Percentiles rank a stretch among this genome's conserved stretches.
Conservation (phyloP, 306 rosid species). For the Trichosanthes cucumerina region DNA sequence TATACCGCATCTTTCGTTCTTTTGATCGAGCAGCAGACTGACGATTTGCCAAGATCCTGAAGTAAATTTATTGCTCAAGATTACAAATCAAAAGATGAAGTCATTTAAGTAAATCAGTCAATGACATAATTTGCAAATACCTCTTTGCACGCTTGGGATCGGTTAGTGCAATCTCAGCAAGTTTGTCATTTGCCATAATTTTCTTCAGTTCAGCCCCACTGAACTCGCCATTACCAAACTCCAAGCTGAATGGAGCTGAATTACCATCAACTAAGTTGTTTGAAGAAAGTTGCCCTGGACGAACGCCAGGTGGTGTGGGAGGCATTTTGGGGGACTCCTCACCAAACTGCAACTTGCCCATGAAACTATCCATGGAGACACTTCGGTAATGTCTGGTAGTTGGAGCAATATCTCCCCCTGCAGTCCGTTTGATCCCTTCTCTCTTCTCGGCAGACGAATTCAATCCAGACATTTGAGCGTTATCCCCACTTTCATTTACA, state of each 20-base stretch:
- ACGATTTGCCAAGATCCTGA: slow-evolving; percentile 86
- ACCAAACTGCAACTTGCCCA: slow-evolving; percentile 63
- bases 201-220: slow-evolving; percentile 93
- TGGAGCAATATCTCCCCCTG: slow-evolving; percentile 61
- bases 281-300: slow-evolving; percentile 47
- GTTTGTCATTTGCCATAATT: slow-evolving; percentile 92
- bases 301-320: slow-evolving; percentile 50
- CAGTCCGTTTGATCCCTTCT: slow-evolving; percentile 76
- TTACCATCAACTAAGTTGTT: slow-evolving; percentile 44
- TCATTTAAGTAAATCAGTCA: neutral
- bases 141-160: slow-evolving; percentile 97
- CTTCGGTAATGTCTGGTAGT: slow-evolving; percentile 68
- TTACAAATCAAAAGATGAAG: neutral
- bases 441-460: slow-evolving; percentile 41
- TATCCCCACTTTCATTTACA: slow-evolving; percentile 53
- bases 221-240: slow-evolving; percentile 86
- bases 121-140: slow-evolving; percentile 14
- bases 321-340: slow-evolving; percentile 63
- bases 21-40: slow-evolving; percentile 95
- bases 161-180: slow-evolving; percentile 68
- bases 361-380: slow-evolving; percentile 89
- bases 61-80: slow-evolving; percentile 1
- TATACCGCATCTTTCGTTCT: slow-evolving; percentile 87
- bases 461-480: slow-evolving; percentile 27
- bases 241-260: slow-evolving; percentile 64